Percentiles rank a stretch among this genome's conserved stretches.
phyloP scores from a whole-genome alignment of 768 basidiomycete genomes.

The Nidularia sp. region DNA sequence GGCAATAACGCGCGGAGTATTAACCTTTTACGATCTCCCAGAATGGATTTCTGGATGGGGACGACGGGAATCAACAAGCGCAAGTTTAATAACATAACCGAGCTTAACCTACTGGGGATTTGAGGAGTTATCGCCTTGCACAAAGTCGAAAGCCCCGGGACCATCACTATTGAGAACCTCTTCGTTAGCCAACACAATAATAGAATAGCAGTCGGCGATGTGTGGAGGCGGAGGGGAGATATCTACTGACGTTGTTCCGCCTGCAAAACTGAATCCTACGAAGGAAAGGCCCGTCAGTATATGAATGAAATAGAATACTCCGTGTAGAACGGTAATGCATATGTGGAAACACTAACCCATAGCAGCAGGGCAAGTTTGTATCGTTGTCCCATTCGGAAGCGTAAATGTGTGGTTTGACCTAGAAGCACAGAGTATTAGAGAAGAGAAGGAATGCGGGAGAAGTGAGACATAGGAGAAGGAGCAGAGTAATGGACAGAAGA shows the following conservation, averaged over 20 bases:
- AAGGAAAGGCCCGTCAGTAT: slow-evolving; percentile 4
- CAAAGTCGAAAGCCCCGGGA: slow-evolving; percentile 74
- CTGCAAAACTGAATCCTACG: slow-evolving; percentile 70
- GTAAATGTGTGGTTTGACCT: slow-evolving; percentile 65
- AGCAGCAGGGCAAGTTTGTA: slow-evolving; percentile 74
- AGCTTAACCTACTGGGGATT: slow-evolving; percentile 41
- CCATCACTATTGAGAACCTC: slow-evolving; percentile 51
- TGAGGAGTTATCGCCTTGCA: slow-evolving; percentile 69
- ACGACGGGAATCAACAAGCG: slow-evolving; percentile 3
- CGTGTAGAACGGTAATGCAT: not conserved
- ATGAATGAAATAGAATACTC: not conserved
- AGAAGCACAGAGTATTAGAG: slow-evolving; percentile 4
- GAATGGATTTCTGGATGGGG: slow-evolving; percentile 58
- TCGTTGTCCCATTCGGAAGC: slow-evolving; percentile 62
- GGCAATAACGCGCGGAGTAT: slow-evolving; percentile 4
- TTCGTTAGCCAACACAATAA: not conserved
- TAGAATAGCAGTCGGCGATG: not conserved
- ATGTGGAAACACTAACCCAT: slow-evolving; percentile 43
- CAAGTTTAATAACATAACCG: not conserved
- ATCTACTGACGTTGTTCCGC: slow-evolving; percentile 66
- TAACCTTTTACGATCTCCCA: slow-evolving; percentile 76
- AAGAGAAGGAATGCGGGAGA: not conserved
- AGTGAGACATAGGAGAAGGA: not conserved
- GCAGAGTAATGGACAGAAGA: not conserved
- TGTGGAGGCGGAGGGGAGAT: not conserved